Conservation (phyloP, 2,329 filamentous ascomycete species). For the Colletotrichum paranaense region DNA sequence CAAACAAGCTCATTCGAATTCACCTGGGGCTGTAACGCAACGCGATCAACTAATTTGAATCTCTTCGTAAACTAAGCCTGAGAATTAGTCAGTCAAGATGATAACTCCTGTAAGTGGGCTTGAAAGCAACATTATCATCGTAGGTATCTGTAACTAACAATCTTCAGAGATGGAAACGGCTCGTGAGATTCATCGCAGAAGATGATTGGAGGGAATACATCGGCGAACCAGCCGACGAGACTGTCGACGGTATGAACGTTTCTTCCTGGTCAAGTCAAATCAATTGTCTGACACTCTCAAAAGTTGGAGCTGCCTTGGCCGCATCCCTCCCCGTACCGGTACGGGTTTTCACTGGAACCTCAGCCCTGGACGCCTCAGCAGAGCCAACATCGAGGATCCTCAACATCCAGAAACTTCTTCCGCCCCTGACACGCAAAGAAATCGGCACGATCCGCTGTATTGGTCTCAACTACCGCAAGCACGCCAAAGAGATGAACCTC, state of each 20-base stretch:
- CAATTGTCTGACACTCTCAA: background rate
- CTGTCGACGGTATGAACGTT: slow-evolving; percentile 36
- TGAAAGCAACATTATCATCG: no score
- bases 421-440: slow-evolving; percentile 58
- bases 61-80: background rate
- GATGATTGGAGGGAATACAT: slow-evolving; percentile 40
- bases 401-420: slow-evolving; percentile 32
- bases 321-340: slow-evolving; percentile 32
- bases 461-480: slow-evolving; percentile 55
- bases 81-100: background rate
- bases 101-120: slow-evolving; percentile 17
- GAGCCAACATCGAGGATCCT: slow-evolving; percentile 44
- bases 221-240: slow-evolving; percentile 40
- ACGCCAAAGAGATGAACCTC: slow-evolving; percentile 46
- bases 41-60: background rate
- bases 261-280: background rate
- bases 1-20: background rate
- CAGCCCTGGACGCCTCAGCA: slow-evolving; percentile 42
- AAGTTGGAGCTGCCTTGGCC: slow-evolving; percentile 40
- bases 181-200: slow-evolving; percentile 41
- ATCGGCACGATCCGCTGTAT: slow-evolving; percentile 67
- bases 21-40: background rate
- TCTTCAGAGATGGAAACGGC: slow-evolving; percentile 37
- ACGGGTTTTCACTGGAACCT: slow-evolving; percentile 37
- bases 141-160: background rate